phyloP scores from a whole-genome alignment of 2,329 filamentous ascomycete genomes.

The Aspergillus proliferans region DNA sequence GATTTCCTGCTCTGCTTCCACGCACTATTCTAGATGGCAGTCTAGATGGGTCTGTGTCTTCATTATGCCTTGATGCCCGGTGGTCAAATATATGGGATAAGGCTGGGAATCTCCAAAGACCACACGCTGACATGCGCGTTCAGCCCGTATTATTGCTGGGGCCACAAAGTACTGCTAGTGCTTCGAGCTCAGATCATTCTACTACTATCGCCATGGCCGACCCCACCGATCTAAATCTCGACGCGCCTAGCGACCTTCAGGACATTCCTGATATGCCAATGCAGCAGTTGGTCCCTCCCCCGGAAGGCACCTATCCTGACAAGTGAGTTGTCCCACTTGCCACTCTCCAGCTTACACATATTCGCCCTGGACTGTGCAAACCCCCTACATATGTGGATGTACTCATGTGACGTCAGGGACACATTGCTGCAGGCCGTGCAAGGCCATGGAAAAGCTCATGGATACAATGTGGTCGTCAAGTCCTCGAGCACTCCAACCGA shows the following conservation, averaged over 20 bases:
- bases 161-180: conserved; percentile 4
- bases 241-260: conserved; percentile 41
- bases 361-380: background rate
- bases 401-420: conserved; percentile 15
- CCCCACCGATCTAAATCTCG: conserved; percentile 37
- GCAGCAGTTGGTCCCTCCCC: conserved; percentile 37
- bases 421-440: conserved; percentile 37
- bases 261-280: conserved; percentile 40
- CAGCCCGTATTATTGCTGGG: background rate
- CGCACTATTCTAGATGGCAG: conserved; percentile 23
- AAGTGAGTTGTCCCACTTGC: conserved; percentile 22
- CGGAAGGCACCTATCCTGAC: conserved; percentile 40
- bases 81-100: too few species aligned
- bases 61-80: too few species aligned
- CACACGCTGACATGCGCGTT: background rate
- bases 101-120: background rate
- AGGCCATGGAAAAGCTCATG: conserved; percentile 37
- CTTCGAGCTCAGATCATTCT: conserved; percentile 10
- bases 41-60: background rate
- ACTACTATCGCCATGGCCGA: conserved; percentile 32
- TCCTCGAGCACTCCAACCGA: conserved; percentile 42
- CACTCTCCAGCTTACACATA: background rate
- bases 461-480: conserved; percentile 42
- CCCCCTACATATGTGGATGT: background rate
- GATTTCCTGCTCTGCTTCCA: conserved; percentile 29